phyloP scores from a whole-genome alignment of 164 flowering plant genomes.

The Macadamia integrifolia region DNA sequence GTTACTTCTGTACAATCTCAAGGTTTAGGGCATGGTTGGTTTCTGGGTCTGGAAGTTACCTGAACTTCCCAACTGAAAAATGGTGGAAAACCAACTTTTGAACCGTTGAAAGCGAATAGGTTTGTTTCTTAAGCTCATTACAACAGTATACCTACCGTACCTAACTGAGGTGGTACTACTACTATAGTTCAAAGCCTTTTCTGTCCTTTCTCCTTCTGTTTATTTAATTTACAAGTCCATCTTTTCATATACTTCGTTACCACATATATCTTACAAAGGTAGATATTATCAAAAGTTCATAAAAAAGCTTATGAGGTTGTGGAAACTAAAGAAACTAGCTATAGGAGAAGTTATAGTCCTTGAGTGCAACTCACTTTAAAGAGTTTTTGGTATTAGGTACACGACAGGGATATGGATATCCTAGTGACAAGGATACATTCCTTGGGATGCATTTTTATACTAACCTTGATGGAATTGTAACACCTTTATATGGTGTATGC shows the following conservation, averaged over 20 bases:
- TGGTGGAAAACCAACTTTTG: slow-evolving; percentile 19
- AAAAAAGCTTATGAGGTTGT: slow-evolving; percentile 2
- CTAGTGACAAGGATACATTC: slow-evolving; percentile 19
- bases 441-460: slow-evolving; percentile 20
- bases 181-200: neutral
- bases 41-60: slow-evolving; percentile 24
- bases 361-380: slow-evolving; percentile 28
- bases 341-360: slow-evolving; percentile 2
- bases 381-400: slow-evolving; percentile 28
- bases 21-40: slow-evolving; percentile 4
- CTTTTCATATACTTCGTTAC: neutral
- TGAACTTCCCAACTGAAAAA: slow-evolving; percentile 34
- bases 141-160: slow-evolving; percentile 23
- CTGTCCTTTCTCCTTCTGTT: neutral
- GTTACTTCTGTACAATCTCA: too few relatives aligned
- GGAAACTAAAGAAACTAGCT: slow-evolving; percentile 1
- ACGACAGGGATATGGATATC: slow-evolving; percentile 27
- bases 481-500: slow-evolving; percentile 20
- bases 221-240: neutral
- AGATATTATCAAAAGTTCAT: neutral
- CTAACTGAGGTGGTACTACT: slow-evolving; percentile 5
- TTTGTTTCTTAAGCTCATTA: slow-evolving; percentile 19
- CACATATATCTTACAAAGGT: neutral
- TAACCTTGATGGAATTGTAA: slow-evolving; percentile 28
- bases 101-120: slow-evolving; percentile 16